phyloP scores from a whole-genome alignment of 2,329 filamentous ascomycete genomes.

The Claviceps cyperi region DNA sequence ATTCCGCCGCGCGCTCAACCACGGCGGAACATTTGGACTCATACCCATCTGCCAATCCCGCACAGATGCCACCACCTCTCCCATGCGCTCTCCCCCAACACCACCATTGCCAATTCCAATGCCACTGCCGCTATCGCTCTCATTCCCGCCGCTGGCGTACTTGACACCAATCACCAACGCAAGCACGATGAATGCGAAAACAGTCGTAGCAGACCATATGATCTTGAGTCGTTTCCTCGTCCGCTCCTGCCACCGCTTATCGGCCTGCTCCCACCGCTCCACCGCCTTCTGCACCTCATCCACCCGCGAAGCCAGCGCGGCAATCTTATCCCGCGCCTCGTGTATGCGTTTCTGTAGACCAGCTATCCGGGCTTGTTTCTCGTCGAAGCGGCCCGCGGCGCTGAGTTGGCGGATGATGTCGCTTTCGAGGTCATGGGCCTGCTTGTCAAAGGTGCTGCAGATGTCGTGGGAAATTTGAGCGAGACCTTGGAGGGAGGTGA shows the following conservation, averaged over 20 bases:
- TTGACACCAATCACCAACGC: constrained; percentile 25
- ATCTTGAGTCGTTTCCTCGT: constrained; percentile 48
- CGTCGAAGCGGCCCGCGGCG: constrained; percentile 45
- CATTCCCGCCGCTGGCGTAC: constrained; percentile 6
- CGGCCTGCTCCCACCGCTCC: constrained; percentile 51
- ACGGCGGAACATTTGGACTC: constrained; percentile 5
- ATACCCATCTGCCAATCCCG: constrained; percentile 1
- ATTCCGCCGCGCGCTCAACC: constrained; percentile 7
- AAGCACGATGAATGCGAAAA: constrained; percentile 31
- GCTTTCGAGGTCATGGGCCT: constrained; percentile 41
- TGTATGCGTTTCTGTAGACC: constrained; percentile 47
- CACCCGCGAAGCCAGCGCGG: constrained; percentile 46
- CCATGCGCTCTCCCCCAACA: neutral
- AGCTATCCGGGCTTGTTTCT: constrained; percentile 49
- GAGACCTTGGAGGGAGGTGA: constrained; percentile 52
- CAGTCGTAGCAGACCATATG: constrained; percentile 45
- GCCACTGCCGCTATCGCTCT: too few species aligned
- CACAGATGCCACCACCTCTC: too few species aligned
- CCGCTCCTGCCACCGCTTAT: constrained; percentile 53
- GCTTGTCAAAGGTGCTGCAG: constrained; percentile 42
- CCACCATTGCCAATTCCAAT: neutral
- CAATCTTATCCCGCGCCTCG: constrained; percentile 43
- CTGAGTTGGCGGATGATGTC: constrained; percentile 49
- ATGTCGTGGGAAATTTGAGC: constrained; percentile 44
- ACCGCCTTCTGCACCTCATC: constrained; percentile 49